Evolutionary conservation across 2,329 filamentous ascomycete genomes (phyloP).

Genomic region (Cladosporium sp.): DNA sequence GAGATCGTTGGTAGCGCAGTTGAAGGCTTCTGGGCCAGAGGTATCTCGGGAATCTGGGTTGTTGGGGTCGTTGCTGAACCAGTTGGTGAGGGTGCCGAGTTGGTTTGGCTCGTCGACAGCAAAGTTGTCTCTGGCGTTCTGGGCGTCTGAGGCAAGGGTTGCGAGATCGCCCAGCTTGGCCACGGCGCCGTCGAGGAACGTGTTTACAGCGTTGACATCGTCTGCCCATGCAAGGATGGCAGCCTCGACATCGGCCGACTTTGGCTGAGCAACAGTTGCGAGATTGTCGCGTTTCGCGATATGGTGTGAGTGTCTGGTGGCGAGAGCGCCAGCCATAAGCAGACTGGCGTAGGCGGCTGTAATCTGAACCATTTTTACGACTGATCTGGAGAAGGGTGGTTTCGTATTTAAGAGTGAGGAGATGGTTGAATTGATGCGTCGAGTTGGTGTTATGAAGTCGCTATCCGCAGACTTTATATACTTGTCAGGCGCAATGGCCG

Average conservation of each 20-base stretch:
- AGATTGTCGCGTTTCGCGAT: no score
- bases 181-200: conserved; percentile 55
- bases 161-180: conserved; percentile 7
- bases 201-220: conserved; percentile 54
- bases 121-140: background rate
- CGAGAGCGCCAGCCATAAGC: no score
- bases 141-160: conserved; percentile 20
- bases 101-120: conserved; percentile 26
- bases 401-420: no score
- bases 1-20: conserved; percentile 21
- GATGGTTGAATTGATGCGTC: no score
- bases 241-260: conserved; percentile 12
- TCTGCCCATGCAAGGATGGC: conserved; percentile 34
- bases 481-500: no score
- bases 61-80: background rate
- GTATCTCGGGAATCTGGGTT: background rate
- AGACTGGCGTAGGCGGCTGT: no score
- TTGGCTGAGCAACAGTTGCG: no score
- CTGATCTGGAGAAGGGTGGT: no score
- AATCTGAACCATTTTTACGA: no score
- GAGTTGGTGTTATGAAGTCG: no score
- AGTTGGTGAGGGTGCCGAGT: conserved; percentile 22
- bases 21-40: conserved; percentile 20
- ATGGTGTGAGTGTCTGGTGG: no score
- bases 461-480: no score